Percentiles rank a stretch among this genome's conserved stretches.
Evolutionary conservation across 2,329 filamentous ascomycete genomes (phyloP).

Genomic region (Kalmusia sp.): DNA sequence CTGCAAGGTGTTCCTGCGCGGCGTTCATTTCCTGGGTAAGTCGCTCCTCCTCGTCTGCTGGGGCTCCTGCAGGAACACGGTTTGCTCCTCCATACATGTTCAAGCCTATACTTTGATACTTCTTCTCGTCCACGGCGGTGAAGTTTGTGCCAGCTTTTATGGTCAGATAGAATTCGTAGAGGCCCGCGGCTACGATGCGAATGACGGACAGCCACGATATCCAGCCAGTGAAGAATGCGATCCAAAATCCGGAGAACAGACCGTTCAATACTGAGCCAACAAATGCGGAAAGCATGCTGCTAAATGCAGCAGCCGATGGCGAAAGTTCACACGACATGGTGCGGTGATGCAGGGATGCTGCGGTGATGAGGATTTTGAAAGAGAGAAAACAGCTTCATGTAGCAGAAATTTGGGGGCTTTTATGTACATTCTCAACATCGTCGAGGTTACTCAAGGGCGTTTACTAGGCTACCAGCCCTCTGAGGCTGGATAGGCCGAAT

Average conservation of each 20-base stretch:
- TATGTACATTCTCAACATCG: no score
- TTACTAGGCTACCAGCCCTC: no score
- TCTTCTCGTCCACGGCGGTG: not conserved
- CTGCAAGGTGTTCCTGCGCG: not conserved
- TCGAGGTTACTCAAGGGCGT: no score
- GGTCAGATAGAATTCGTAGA: slow-evolving; percentile 1
- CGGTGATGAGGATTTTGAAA: no score
- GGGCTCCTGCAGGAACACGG: not conserved
- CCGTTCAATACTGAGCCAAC: slow-evolving; percentile 1
- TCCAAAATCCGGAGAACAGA: slow-evolving; percentile 2
- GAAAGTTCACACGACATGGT: slow-evolving; percentile 5
- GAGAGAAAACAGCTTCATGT: no score
- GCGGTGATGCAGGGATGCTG: no score
- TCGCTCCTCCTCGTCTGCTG: not conserved
- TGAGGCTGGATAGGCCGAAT: no score
- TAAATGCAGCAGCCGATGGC: slow-evolving; percentile 2
- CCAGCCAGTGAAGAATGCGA: slow-evolving; percentile 5
- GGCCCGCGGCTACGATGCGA: not conserved
- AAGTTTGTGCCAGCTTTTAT: not conserved
- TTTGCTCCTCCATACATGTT: not conserved
- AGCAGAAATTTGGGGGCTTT: no score
- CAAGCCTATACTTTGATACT: slow-evolving; percentile 1
- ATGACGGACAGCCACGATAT: not conserved
- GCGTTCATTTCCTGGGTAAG: not conserved
- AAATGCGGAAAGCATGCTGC: slow-evolving; percentile 2